phyloP scores from a whole-genome alignment of 805 yeast genomes.

The Saturnispora zaruensis region DNA sequence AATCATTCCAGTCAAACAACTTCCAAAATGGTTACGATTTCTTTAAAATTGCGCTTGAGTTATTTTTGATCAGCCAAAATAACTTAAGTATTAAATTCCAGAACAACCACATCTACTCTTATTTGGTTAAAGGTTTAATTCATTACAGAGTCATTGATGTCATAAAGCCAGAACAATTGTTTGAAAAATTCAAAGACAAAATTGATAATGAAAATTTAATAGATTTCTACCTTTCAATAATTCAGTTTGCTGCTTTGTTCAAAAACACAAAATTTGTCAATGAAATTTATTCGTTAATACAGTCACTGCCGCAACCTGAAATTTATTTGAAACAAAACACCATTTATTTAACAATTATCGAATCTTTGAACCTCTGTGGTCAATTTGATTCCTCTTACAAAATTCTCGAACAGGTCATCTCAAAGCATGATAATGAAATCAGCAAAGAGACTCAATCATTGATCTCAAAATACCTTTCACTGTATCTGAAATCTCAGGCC shows the following conservation, averaged over 20 bases:
- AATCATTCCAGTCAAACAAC: conserved; percentile 31
- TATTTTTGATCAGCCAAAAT: conserved; percentile 27
- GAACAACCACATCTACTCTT: conserved; percentile 16
- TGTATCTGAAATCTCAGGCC: conserved; percentile 24
- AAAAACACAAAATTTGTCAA: conserved; percentile 33
- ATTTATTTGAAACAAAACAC: conserved; percentile 31
- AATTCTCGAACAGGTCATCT: conserved; percentile 46
- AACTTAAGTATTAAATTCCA: conserved; percentile 14
- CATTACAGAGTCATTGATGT: conserved; percentile 18
- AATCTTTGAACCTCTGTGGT: conserved; percentile 43
- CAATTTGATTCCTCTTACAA: conserved; percentile 44
- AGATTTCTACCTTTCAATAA: conserved; percentile 32
- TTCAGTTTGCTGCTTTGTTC: conserved; percentile 32
- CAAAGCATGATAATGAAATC: conserved; percentile 15
- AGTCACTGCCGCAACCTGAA: background rate
- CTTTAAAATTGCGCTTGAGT: conserved; percentile 43
- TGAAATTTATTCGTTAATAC: conserved; percentile 23
- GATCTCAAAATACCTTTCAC: conserved; percentile 20
- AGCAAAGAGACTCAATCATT: conserved; percentile 9
- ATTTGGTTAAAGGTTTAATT: conserved; percentile 22
- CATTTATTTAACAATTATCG: conserved; percentile 44
- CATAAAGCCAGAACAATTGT: conserved; percentile 15
- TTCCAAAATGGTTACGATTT: conserved; percentile 37
- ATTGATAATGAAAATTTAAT: conserved; percentile 10
- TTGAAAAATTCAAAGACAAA: conserved; percentile 13